Percentiles rank a stretch among this genome's conserved stretches.
These are phyloP conservation scores for Sarcodon aspratus DNA, from an alignment of 768 basidiomycete genomes.

Conservation along the genomic window DNA sequence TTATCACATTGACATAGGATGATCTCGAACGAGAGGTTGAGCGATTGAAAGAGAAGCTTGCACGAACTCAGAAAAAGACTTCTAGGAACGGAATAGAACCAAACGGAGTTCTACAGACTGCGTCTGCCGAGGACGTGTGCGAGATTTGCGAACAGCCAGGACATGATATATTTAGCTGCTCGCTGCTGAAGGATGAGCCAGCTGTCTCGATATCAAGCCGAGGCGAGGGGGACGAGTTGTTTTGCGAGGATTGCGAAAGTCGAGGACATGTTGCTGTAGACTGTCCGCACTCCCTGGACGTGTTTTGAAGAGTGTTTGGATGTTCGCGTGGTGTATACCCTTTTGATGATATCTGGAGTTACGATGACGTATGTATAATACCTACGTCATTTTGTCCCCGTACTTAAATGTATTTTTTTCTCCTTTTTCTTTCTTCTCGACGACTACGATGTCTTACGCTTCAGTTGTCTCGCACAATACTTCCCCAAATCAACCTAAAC, in stretches of 20 bases:
- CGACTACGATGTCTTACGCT: conserved; percentile 58
- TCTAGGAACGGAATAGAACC: conserved; percentile 16
- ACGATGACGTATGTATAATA: no score
- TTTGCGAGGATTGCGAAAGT: conserved; percentile 80
- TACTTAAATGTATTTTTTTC: no score
- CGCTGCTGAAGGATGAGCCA: conserved; percentile 51
- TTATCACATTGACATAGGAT: conserved; percentile 32
- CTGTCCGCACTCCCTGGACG: conserved; percentile 80
- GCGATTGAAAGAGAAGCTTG: conserved; percentile 58
- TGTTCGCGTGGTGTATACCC: no score
- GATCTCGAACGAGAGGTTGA: conserved; percentile 83
- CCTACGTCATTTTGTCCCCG: no score
- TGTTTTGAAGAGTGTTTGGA: conserved; percentile 41
- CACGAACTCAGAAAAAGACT: conserved; percentile 46
- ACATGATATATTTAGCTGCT: conserved; percentile 82
- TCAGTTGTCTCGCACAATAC: conserved; percentile 50
- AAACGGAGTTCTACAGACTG: neutral
- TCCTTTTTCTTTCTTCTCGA: neutral
- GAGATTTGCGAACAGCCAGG: conserved; percentile 82
- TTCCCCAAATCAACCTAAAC: conserved; percentile 42
- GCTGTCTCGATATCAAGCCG: conserved; percentile 14
- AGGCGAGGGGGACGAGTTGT: conserved; percentile 24
- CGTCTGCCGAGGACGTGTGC: conserved; percentile 35
- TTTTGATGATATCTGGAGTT: no score
- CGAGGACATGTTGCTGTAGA: conserved; percentile 65